Evolutionary conservation across 306 rosid genomes (phyloP), one percentile per base, ranked within the genome.

Genomic region (Spatholobus suberectus): DNA sequence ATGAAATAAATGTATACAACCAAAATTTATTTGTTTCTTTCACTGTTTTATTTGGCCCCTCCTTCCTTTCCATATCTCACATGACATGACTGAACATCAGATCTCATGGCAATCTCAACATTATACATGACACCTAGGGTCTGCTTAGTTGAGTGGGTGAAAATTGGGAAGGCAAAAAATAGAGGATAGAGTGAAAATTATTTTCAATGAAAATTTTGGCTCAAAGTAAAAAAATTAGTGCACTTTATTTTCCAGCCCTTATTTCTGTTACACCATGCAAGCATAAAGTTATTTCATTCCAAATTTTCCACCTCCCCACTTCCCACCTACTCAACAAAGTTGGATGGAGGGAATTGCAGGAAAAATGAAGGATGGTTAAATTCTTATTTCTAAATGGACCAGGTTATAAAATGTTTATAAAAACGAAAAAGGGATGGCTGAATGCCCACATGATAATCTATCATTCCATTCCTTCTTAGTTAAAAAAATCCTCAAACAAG

Each of bases 71-170:
- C 61, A 35, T 40, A 73, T 38, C 59, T 66, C 55, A 52, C 61
- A 20, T 54, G 12, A 54, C 12, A 44, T 21, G 57, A n/a, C 70
- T 47, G 69, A 46, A 18, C 79, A 81, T 72, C 69, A 59, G 29
- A n/a, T 54, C 72, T 73, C 81, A 61, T 52, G 27, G 38, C 44
- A 40, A 73, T 66, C 43, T 63, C 55, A 73, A 73, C 55, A 51
- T 46, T 40, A 47, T 27, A 70, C 38, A 24, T 12, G 17, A 70
- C 20, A 81, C 38, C 14, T 51, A 38, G 37, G 37, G 29, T 65
- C 21, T n/a, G n/a, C 40, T n/a, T 51, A 63, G 34, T 81, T 74
- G 52, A 75, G 51, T 8, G 29, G 61, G 20, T 65, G 29, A 65
- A 73, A 63, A 37, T 29, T 26, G 13, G 23, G 24, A 17, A 6